These are phyloP conservation scores for Sextonia rubra DNA, from an alignment of 164 flowering plant species.

Conservation along the genomic window DNA sequence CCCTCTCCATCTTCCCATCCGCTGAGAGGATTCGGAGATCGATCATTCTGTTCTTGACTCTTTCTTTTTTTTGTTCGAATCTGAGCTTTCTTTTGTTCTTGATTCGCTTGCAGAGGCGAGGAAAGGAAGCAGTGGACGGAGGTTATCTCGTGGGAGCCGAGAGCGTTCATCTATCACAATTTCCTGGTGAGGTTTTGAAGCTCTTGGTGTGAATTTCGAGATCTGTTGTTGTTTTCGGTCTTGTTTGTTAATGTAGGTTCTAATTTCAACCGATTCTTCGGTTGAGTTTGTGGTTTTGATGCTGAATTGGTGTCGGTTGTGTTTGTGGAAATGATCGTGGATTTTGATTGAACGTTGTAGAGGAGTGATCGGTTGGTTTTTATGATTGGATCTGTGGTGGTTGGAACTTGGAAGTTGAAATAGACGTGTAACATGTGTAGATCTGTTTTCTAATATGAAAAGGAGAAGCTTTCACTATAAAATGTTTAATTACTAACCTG, in stretches of 20 bases:
- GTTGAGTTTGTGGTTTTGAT: neutral
- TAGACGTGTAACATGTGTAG: neutral
- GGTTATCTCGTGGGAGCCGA: conserved; percentile 95
- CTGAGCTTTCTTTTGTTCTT: neutral
- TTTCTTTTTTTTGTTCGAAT: neutral
- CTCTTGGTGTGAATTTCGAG: neutral
- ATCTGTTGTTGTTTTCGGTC: neutral
- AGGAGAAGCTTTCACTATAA: too few species aligned
- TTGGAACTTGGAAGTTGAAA: neutral
- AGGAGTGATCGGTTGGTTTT: too few species aligned
- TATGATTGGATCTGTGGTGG: neutral
- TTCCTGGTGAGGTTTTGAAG: conserved; percentile 53
- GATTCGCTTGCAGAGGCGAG: conserved; percentile 23
- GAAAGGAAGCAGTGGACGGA: conserved; percentile 74
- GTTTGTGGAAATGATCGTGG: neutral
- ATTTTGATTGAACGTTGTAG: neutral
- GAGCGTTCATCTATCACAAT: conserved; percentile 83
- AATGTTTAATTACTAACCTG: too few species aligned
- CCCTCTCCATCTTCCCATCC: neutral
- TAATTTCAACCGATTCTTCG: neutral
- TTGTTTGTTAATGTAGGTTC: neutral
- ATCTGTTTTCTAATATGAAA: too few species aligned
- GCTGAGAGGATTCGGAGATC: neutral
- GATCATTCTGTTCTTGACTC: neutral
- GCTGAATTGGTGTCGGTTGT: neutral